Evolutionary conservation across 140 eudicot species (phyloP), one percentile per base, ranked within the genome.

Genomic region (Stevia rebaudiana): DNA sequence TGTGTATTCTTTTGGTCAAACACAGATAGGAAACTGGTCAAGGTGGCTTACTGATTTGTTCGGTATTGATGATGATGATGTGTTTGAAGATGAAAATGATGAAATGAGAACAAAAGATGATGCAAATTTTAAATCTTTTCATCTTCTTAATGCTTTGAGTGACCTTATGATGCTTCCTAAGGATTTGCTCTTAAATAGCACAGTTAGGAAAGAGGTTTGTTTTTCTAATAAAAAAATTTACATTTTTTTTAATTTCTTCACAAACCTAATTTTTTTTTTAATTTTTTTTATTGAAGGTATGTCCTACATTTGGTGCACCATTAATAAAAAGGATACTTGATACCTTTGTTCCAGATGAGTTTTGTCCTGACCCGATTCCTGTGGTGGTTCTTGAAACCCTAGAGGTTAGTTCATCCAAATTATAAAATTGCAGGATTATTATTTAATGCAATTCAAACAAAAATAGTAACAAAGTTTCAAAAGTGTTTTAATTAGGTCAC

Each of bases 151-250:
- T 43, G 84, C 96, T 13, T 74, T 88, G 77, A 92, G 98, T 79
- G 98, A 92, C 62, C 96, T 92, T 61, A 92, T 91, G 98, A 88
- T 92, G 98, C 95, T 92, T 68, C 98, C 96, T 8, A 92, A 92
- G 77, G 98, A 88, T 79, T 79, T 87, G 96, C 86, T 91, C 11
- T 80, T 85, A 65, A 81, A 77, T 61, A 81, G 76, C 67, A 76
- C 84, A 5, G 59, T 87, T 56, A 85, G 98, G 73, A 79, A 81
- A 79, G 98, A 87, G 98, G 98, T 91, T 63, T 49, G 11, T 53
- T 44, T 15, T 58, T 36, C 18, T 59, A 31, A 36, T 35, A n/a
- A 35, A 17, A n/a, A 9, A 36, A 18, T 58, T 47, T 9, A 30
- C 15, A 25, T 52, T 23, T n/a, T 44, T 8, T 17, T n/a, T 54